Percentiles rank a stretch among this genome's conserved stretches.
These are phyloP conservation scores for Lanzia echinophila DNA, from an alignment of 2,329 filamentous ascomycete species.

Conservation along the genomic window DNA sequence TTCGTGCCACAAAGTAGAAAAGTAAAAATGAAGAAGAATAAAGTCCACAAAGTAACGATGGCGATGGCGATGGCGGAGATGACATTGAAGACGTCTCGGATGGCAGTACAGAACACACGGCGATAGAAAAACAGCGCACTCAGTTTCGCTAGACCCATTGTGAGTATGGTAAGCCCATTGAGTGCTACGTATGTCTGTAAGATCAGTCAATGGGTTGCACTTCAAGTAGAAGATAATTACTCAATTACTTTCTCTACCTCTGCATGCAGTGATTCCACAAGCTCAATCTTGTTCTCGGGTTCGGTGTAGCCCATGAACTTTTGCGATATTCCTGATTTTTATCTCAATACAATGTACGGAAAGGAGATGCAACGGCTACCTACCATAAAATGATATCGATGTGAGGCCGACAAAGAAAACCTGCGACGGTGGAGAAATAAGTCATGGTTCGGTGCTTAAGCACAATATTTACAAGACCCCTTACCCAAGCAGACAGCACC, in stretches of 20 bases:
- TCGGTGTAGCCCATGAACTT: not conserved
- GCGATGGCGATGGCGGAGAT: not conserved
- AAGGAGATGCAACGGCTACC: too few species aligned
- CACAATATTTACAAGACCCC: too few species aligned
- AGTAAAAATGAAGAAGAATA: not conserved
- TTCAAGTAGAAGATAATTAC: not conserved
- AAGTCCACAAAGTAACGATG: not conserved
- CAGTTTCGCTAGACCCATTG: not conserved
- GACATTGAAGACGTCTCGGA: not conserved
- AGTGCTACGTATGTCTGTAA: not conserved
- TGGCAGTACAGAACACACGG: not conserved
- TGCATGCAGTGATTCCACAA: not conserved
- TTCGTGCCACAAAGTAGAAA: not conserved
- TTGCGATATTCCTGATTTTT: not conserved
- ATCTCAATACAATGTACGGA: not conserved
- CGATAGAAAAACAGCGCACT: not conserved
- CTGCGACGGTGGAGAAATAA: too few species aligned
- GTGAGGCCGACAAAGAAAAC: too few species aligned
- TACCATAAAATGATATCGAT: too few species aligned
- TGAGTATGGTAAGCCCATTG: not conserved
- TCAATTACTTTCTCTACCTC: not conserved
- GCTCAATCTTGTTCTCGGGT: not conserved
- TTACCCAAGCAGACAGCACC: not conserved
- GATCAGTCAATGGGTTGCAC: not conserved
- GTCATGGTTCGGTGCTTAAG: too few species aligned